Evolutionary conservation across 108 stramenopile species (phyloP).

Genomic region (Cyclostephanos tholiformis): DNA sequence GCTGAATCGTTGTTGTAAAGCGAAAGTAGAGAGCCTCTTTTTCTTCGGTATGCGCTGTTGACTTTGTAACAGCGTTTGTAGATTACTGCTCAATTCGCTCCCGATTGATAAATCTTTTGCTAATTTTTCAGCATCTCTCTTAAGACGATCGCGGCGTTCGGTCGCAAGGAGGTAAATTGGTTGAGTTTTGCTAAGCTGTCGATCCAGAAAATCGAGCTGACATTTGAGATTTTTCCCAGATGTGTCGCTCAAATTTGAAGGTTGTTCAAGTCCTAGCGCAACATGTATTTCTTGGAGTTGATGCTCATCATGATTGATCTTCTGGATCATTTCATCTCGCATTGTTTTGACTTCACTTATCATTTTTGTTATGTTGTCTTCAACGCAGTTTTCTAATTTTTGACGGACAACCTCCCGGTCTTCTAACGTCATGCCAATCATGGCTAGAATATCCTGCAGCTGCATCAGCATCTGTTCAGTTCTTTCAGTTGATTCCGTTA

Average conservation of each 20-base stretch:
- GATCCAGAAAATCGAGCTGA: slow-evolving; percentile 37
- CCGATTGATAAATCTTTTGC: slow-evolving; percentile 13
- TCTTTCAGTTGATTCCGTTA: slow-evolving; percentile 42
- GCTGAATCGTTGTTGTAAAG: slow-evolving; percentile 21
- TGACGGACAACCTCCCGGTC: slow-evolving; percentile 50
- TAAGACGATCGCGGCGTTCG: slow-evolving; percentile 44
- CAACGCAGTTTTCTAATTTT: slow-evolving; percentile 61
- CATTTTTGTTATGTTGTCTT: slow-evolving; percentile 60
- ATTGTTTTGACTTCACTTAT: slow-evolving; percentile 53
- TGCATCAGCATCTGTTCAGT: slow-evolving; percentile 44
- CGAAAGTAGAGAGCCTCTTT: not conserved
- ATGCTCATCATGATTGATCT: slow-evolving; percentile 30
- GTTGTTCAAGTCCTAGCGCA: slow-evolving; percentile 40
- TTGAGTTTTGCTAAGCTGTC: slow-evolving; percentile 34
- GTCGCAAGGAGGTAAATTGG: slow-evolving; percentile 40
- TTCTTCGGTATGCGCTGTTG: slow-evolving; percentile 5
- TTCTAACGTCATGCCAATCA: slow-evolving; percentile 54
- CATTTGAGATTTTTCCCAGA: slow-evolving; percentile 23
- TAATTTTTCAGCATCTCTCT: slow-evolving; percentile 30
- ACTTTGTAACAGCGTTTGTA: slow-evolving; percentile 20
- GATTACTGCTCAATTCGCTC: slow-evolving; percentile 27
- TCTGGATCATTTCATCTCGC: slow-evolving; percentile 40
- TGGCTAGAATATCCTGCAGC: slow-evolving; percentile 64
- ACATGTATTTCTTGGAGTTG: slow-evolving; percentile 41
- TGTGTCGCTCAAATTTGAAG: too few relatives aligned